Percentiles rank a stretch among this genome's conserved stretches.
Conservation (phyloP, 495 filamentous ascomycete species). For the Pseudomonodictys pantanalensis region DNA sequence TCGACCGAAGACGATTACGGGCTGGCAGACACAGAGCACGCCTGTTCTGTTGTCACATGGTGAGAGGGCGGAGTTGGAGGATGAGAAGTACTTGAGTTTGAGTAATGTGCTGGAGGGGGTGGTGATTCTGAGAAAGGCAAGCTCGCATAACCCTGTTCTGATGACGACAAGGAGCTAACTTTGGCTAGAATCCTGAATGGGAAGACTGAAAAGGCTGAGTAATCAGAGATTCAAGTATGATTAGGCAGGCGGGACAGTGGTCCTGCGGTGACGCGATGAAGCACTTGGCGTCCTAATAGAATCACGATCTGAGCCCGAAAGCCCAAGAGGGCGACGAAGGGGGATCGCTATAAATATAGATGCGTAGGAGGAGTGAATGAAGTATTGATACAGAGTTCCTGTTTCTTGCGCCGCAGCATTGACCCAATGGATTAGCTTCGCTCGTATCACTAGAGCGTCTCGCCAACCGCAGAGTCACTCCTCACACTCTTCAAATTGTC, state of each 20-base stretch:
- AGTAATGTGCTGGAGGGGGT: conserved; percentile 90
- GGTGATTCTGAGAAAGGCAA: conserved; percentile 94
- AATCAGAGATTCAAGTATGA: neutral
- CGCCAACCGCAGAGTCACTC: too few relatives aligned
- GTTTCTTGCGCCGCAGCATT: too few relatives aligned
- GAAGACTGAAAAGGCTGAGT: conserved; percentile 21
- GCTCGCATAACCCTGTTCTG: conserved; percentile 7
- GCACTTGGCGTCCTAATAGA: conserved; percentile 29
- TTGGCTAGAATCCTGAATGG: conserved; percentile 34
- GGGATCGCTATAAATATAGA: conserved; percentile 27
- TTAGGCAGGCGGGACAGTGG: neutral
- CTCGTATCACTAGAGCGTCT: too few relatives aligned
- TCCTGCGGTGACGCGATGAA: neutral
- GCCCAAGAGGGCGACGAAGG: neutral
- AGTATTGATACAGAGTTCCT: conserved; percentile 4
- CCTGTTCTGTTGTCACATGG: conserved; percentile 90
- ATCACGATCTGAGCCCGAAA: conserved; percentile 9
- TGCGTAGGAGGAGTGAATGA: conserved; percentile 8
- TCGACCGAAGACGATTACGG: conserved; percentile 96
- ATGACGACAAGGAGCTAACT: conserved; percentile 3
- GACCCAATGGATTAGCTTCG: too few relatives aligned
- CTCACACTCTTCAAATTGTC: too few relatives aligned
- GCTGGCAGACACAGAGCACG: conserved; percentile 99
- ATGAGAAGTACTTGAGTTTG: conserved; percentile 92
- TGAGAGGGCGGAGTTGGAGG: conserved; percentile 93